Evolutionary conservation across 192 early-diverging fungal genomes (phyloP).

Genomic region (Backusella liffmaniae): DNA sequence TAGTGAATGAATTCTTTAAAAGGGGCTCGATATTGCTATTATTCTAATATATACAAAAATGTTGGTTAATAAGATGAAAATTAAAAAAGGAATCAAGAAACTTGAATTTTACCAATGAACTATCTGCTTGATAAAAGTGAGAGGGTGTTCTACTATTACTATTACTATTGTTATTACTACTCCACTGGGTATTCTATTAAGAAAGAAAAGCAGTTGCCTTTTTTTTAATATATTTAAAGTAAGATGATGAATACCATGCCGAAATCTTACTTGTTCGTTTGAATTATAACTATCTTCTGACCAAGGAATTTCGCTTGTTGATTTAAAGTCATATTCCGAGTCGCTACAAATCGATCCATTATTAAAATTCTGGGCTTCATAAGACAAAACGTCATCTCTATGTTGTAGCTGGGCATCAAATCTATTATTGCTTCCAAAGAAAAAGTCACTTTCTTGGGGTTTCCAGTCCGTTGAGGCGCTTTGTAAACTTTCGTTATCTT

Average conservation of each 20-base stretch:
- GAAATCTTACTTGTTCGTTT: neutral
- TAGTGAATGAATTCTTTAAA: conserved; percentile 30
- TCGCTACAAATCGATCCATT: conserved; percentile 4
- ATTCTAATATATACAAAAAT: neutral
- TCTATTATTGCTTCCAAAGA: neutral
- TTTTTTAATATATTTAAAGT: neutral
- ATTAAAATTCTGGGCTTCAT: neutral
- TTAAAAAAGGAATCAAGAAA: neutral
- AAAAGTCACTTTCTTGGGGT: neutral
- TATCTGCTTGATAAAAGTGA: neutral
- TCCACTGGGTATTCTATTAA: conserved; percentile 4
- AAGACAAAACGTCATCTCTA: neutral
- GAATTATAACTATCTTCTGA: conserved; percentile 1
- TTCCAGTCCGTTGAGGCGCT: neutral
- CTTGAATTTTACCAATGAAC: neutral
- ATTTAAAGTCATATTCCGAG: neutral
- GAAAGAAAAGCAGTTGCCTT: neutral
- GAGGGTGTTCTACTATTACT: neutral
- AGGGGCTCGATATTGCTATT: conserved; percentile 18
- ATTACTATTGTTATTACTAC: neutral
- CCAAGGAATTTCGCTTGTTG: neutral
- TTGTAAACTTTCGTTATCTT: neutral
- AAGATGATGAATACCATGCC: neutral
- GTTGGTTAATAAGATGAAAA: neutral
- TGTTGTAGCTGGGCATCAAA: neutral